A percentile compares a stretch with the other conserved stretches of the same genome.
Evolutionary conservation across 2,329 filamentous ascomycete species (phyloP).

Genomic region (Cordyceps sp.): DNA sequence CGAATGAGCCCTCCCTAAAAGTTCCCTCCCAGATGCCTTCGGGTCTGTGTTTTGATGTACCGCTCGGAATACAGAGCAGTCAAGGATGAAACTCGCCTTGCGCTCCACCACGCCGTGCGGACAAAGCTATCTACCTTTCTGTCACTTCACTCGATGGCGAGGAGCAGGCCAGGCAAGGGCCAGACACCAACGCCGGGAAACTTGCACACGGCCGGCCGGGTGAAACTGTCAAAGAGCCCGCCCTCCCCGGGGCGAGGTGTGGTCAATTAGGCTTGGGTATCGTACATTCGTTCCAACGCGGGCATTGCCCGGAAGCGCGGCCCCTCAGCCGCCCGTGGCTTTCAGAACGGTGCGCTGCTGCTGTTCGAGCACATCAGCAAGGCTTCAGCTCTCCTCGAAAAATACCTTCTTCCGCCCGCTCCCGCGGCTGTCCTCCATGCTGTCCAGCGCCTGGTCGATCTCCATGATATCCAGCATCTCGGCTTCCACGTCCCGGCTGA

Average conservation of each 20-base stretch:
- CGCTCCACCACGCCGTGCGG: slow-evolving; percentile 62
- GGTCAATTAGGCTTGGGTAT: slow-evolving; percentile 6
- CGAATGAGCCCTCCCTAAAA: slow-evolving; percentile 19
- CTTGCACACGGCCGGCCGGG: too few species aligned
- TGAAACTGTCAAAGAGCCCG: too few species aligned
- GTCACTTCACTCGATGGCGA: not conserved
- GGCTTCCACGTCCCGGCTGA: slow-evolving; percentile 37
- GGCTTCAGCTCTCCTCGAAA: slow-evolving; percentile 23
- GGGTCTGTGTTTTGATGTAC: slow-evolving; percentile 33
- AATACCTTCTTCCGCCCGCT: slow-evolving; percentile 33
- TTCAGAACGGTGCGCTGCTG: not conserved
- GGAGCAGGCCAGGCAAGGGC: not conserved
- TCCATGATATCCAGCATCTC: slow-evolving; percentile 51
- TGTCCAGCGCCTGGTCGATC: slow-evolving; percentile 42
- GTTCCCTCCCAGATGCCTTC: slow-evolving; percentile 12
- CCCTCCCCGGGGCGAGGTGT: too few species aligned
- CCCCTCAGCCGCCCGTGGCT: not conserved
- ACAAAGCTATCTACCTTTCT: too few species aligned
- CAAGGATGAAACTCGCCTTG: slow-evolving; percentile 62
- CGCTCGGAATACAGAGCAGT: slow-evolving; percentile 62
- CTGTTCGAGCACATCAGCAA: slow-evolving; percentile 8
- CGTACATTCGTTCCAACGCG: slow-evolving; percentile 6
- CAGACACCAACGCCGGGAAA: not conserved
- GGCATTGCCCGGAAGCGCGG: too few species aligned
- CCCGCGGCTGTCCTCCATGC: slow-evolving; percentile 32